phyloP scores from a whole-genome alignment of 2,329 filamentous ascomycete species.

The Rutstroemia sp. region DNA sequence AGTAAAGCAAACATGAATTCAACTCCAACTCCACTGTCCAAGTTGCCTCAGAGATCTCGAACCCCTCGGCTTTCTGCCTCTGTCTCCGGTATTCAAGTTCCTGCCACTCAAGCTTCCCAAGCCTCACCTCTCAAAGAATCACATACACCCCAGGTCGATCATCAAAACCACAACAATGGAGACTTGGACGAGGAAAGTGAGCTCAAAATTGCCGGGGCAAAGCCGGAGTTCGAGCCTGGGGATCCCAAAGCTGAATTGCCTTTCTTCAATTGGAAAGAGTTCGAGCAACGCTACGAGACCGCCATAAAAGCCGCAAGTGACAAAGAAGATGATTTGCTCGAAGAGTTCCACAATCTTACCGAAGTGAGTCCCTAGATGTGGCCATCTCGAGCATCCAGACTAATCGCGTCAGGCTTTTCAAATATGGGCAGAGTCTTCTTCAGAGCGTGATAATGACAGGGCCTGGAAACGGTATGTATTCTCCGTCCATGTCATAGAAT shows the following conservation, averaged over 20 bases:
- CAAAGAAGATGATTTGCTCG: slow-evolving; percentile 57
- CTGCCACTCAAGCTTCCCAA: background rate
- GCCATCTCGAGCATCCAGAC: background rate
- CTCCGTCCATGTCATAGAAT: background rate
- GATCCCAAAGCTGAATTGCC: background rate
- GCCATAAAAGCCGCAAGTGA: slow-evolving; percentile 56
- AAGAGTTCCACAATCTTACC: slow-evolving; percentile 62
- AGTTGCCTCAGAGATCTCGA: slow-evolving; percentile 6
- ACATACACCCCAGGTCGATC: background rate
- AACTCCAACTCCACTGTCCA: slow-evolving; percentile 1
- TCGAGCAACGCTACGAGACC: slow-evolving; percentile 61
- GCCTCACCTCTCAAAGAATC: slow-evolving; percentile 4
- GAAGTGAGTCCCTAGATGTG: slow-evolving; percentile 17
- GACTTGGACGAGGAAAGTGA: background rate
- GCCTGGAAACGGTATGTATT: slow-evolving; percentile 61
- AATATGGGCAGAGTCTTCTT: slow-evolving; percentile 68
- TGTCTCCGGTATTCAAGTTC: background rate
- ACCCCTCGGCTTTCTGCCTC: background rate
- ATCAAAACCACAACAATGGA: background rate
- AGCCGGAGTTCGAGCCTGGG: background rate
- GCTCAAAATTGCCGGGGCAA: background rate
- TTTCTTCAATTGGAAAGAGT: slow-evolving; percentile 66
- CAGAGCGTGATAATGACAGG: slow-evolving; percentile 66
- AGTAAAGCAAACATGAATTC: background rate
- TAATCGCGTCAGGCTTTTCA: slow-evolving; percentile 59